Evolutionary conservation across 2,329 filamentous ascomycete genomes (phyloP).

Genomic region (Cordyceps cateniannulata): DNA sequence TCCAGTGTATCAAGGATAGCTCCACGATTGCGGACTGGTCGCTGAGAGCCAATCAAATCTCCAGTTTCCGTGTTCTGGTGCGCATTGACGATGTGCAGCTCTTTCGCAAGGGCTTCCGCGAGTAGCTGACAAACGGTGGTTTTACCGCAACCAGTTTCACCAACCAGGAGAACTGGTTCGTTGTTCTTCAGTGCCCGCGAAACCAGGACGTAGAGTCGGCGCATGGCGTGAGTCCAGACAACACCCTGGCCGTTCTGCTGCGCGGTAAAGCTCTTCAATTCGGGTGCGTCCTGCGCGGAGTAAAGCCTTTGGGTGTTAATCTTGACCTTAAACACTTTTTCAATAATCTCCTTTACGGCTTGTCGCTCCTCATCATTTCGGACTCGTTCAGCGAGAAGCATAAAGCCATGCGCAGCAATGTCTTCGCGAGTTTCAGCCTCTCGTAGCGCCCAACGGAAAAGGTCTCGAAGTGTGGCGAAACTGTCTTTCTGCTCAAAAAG

Average conservation of each 20-base stretch:
- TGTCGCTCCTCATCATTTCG: constrained; percentile 81
- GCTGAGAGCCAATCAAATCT: constrained; percentile 90
- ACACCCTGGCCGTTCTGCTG: constrained; percentile 55
- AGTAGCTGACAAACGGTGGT: constrained; percentile 93
- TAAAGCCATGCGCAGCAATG: constrained; percentile 87
- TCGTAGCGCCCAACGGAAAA: constrained; percentile 91
- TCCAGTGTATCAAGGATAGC: constrained; percentile 61
- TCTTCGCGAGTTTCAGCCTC: constrained; percentile 80
- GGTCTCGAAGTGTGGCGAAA: constrained; percentile 90
- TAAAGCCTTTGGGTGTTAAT: constrained; percentile 74
- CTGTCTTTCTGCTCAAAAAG: constrained; percentile 96
- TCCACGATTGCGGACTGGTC: constrained; percentile 80
- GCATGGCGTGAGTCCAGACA: constrained; percentile 95
- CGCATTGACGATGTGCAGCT: constrained; percentile 87
- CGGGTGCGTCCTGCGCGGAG: constrained; percentile 48
- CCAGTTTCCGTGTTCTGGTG: constrained; percentile 98
- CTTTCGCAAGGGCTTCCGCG: constrained; percentile 68
- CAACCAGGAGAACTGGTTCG: constrained; percentile 89
- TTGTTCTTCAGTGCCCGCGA: constrained; percentile 79
- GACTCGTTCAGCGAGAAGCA: constrained; percentile 91
- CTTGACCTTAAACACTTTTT: constrained; percentile 80
- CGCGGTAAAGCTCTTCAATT: constrained; percentile 43
- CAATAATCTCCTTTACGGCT: constrained; percentile 81
- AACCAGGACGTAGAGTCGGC: constrained; percentile 84
- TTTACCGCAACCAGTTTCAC: constrained; percentile 96